Evolutionary conservation across 1,284 basidiomycete species (phyloP), one percentile per base, ranked within the genome.

Genomic region (Papiliotrema laurentii): DNA sequence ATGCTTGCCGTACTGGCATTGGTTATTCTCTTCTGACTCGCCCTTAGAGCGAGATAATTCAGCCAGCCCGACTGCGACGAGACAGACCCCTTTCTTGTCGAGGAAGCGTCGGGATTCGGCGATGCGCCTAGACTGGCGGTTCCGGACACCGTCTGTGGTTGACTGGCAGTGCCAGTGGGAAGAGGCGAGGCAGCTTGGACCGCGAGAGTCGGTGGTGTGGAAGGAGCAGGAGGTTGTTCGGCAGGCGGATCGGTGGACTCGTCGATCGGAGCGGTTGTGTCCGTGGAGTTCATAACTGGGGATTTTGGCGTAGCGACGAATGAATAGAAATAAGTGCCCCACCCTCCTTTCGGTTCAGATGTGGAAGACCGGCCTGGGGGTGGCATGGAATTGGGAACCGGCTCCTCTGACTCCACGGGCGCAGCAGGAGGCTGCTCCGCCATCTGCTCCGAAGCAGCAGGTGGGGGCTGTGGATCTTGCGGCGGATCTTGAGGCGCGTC

Each of bases 31-130:
- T 68, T 70, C 52, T 70, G 66, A 33, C 57, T 60, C 1, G 68
- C 63, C 4, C 64, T 47, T 37, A 68, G 61, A 0, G 68, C 66
- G 5, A 72, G 64, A 43, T 70, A 72, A 49, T 58, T 68, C 9
- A 72, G 59, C 70, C 70, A 72, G 0, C 68, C 66, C 1, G 61
- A 49, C 0, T 47, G 45, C 3, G 24, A 27, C 11, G 34, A 25
- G 5, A 11, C 26, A 6, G 38, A 49, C 1, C 24, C 35, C 45
- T 50, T 54, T 1, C 51, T 47, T 5, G 43, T 33, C 14, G 48
- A 21, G 13, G 26, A n/a, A 33, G 38, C 5, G 27, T 27, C 36
- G 4, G 42, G 36, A 5, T 36, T 16, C n/a, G 36, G 35, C 9
- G 39, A 19, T 21, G 31, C 25, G 16, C 44, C n/a, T n/a, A 42